phyloP scores from a whole-genome alignment of 2,329 filamentous ascomycete genomes.

The Apiospora rasikravindrae region DNA sequence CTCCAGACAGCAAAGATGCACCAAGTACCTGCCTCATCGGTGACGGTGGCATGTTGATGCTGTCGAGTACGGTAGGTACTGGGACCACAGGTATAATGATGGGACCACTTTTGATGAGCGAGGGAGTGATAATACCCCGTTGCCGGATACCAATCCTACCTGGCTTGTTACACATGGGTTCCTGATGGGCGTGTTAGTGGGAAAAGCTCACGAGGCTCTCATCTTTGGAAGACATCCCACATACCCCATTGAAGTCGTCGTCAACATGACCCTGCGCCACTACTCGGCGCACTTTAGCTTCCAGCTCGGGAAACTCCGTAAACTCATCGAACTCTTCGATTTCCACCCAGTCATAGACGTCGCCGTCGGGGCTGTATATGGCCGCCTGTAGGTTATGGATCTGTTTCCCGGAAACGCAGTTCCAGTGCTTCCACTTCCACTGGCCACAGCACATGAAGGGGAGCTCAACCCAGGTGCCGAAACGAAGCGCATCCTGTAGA shows the following conservation, averaged over 20 bases:
- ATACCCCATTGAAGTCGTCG: slow-evolving; percentile 85
- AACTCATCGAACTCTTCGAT: slow-evolving; percentile 86
- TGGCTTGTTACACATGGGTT: not conserved
- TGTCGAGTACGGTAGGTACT: not conserved
- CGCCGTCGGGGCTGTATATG: slow-evolving; percentile 47
- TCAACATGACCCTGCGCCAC: slow-evolving; percentile 81
- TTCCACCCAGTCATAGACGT: slow-evolving; percentile 63
- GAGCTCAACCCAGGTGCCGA: slow-evolving; percentile 74
- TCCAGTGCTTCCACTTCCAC: slow-evolving; percentile 90
- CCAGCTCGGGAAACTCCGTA: slow-evolving; percentile 59
- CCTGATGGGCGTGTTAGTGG: not conserved
- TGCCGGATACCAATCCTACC: not conserved
- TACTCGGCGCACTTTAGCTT: slow-evolving; percentile 76
- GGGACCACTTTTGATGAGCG: not conserved
- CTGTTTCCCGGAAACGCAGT: slow-evolving; percentile 81
- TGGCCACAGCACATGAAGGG: slow-evolving; percentile 57
- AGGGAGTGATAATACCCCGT: not conserved
- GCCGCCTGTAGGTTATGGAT: slow-evolving; percentile 67
- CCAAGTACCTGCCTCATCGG: too few relatives aligned
- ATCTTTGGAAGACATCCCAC: slow-evolving; percentile 35
- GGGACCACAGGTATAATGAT: not conserved
- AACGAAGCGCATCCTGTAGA: slow-evolving; percentile 76
- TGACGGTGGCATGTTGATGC: not conserved
- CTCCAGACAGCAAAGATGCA: not conserved
- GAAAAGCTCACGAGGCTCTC: not conserved